Evolutionary conservation across 257 asterid species (phyloP), one percentile per base, ranked within the genome.

Genomic region (Fraxinus anomala): DNA sequence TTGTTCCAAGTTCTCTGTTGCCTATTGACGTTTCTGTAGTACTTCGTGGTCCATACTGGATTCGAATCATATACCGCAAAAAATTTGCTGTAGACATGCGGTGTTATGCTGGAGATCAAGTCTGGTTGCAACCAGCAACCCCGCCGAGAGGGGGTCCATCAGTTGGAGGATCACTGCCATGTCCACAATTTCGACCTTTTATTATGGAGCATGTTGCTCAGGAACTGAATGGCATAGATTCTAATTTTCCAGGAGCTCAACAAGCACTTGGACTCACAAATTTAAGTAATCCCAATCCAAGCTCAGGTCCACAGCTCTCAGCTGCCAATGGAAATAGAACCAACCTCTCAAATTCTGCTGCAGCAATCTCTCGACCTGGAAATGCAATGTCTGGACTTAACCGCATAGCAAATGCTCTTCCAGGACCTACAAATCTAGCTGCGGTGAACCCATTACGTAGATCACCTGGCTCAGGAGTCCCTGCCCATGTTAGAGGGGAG

Each of bases 151-250:
- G 94, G 67, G 99, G 99, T 33, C 94, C 87, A 14, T 83, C 94
- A 37, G 87, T 78, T 63, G 99, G 99, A 73, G 99, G 99, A 81
- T 96, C 98, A 63, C 92, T 96, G 82, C 97, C 99, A 14, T 96
- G 99, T 85, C 99, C 99, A 42, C 98, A 96, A 77, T 93, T 96
- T 78, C 97, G 99, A 74, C 99, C 99, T 49, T 96, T 96, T 82
- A 96, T 96, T 66, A 93, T 93, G 99, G 99, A 96, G 85, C 98
- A 96, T 75, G 99, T 96, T 79, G 99, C 99, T 78, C 98, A 96
- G 92, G 98, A 96, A 77, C 86, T 93, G 82, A 96, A 96, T 56
- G 98, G 98, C 77, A 85, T 96, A 76, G 99, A 96, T 88, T 85
- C 98, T 80, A 92, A 80, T 79, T 89, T 90, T 63, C 86, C 94